These are phyloP conservation scores for Penicillium cinerascens DNA, from an alignment of 495 filamentous ascomycete species.

Conservation along the genomic window DNA sequence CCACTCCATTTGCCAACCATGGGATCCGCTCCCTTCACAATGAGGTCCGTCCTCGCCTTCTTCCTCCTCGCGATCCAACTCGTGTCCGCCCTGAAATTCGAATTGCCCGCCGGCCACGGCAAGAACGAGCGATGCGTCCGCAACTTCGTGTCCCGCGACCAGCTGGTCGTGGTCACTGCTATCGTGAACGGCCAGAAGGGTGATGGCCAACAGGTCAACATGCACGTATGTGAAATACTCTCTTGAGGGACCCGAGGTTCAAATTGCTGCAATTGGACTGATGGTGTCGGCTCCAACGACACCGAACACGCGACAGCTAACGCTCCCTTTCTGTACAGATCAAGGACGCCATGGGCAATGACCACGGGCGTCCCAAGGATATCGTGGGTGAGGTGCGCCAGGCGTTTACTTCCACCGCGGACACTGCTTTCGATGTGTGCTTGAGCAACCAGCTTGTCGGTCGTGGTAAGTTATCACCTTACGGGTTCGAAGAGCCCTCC, in stretches of 20 bases:
- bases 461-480: constrained; percentile 50
- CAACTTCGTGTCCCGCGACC: constrained; percentile 92
- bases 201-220: constrained; percentile 90
- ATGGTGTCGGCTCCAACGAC: not conserved
- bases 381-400: constrained; percentile 87
- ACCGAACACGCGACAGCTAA: constrained; percentile 9
- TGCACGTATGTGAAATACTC: constrained; percentile 67
- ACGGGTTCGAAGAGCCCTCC: not conserved
- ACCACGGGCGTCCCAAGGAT: constrained; percentile 88
- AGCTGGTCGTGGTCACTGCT: constrained; percentile 96
- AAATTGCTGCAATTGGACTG: not conserved
- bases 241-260: not conserved
- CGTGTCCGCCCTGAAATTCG: constrained; percentile 84
- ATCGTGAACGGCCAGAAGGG: constrained; percentile 80
- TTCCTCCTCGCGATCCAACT: constrained; percentile 52
- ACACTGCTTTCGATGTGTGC: constrained; percentile 95
- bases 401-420: constrained; percentile 92
- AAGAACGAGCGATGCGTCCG: constrained; percentile 85
- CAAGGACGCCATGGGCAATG: constrained; percentile 89
- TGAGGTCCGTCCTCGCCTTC: constrained; percentile 36
- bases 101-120: constrained; percentile 67
- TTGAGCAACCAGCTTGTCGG: constrained; percentile 77
- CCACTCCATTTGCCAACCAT: constrained; percentile 28
- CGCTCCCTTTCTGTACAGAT: constrained; percentile 57
- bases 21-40: constrained; percentile 31